phyloP scores from a whole-genome alignment of 306 rosid species.

The Inga leiocalycina region DNA sequence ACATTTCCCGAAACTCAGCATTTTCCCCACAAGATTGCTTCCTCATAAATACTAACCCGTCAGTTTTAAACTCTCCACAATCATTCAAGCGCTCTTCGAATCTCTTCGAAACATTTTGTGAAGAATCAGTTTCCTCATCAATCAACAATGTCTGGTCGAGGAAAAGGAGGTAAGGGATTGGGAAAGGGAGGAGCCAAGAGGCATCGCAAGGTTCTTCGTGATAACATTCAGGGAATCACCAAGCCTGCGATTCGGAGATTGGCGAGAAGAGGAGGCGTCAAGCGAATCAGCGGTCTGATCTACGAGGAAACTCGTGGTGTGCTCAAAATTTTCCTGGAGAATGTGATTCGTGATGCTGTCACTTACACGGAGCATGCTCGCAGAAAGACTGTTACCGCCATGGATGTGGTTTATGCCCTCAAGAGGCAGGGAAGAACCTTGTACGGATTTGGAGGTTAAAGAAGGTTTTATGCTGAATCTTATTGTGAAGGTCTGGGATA shows the following conservation, averaged over 20 bases:
- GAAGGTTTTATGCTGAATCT: background rate
- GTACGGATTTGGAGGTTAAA: slow-evolving; percentile 6
- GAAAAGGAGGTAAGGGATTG: slow-evolving; percentile 21
- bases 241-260: slow-evolving; percentile 23
- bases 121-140: background rate
- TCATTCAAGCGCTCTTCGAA: background rate
- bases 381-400: slow-evolving; percentile 15
- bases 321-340: slow-evolving; percentile 11
- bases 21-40: background rate
- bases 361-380: slow-evolving; percentile 14
- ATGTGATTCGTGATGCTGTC: slow-evolving; percentile 23
- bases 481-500: background rate
- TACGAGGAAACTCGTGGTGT: slow-evolving; percentile 15
- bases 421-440: slow-evolving; percentile 19
- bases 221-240: slow-evolving; percentile 18
- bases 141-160: slow-evolving; percentile 9
- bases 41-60: slow-evolving; percentile 1
- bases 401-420: slow-evolving; percentile 19
- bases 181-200: slow-evolving; percentile 24
- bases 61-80: background rate
- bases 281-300: slow-evolving; percentile 16
- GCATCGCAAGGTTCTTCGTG: slow-evolving; percentile 13
- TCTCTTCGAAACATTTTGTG: background rate
- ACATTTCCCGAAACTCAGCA: background rate
- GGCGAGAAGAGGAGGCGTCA: slow-evolving; percentile 15